Evolutionary conservation across 176 grass and related monocot species (phyloP), one percentile per base, ranked within the genome.

Genomic region (Eleusine indica): DNA sequence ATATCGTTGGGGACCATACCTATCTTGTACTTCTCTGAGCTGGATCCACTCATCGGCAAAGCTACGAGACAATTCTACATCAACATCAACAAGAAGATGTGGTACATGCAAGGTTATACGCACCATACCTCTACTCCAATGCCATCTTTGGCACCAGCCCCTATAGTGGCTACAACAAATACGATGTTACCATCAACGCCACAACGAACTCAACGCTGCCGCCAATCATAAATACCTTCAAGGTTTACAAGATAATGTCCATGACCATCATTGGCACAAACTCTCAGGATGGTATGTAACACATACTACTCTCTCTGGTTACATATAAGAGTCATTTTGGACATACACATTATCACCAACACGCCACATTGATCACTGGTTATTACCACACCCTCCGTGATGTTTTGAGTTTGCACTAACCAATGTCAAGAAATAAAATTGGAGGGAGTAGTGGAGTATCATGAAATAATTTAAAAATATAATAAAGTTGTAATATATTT

Each of bases 161-260:
- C 6, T 2, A 5, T 8, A 46, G 44, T 1, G 21, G 0, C 0
- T 4, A 1, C 0, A 54, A 16, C 44, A 6, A 2, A 1, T 89
- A 91, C 76, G 75, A 71, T 4, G 18, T 88, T 63, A 49, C 83
- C 30, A 18, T 94, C n/a, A 68, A 62, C 25, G 79, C 83, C 63
- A 69, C 92, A 5, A 65, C 63, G 21, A 75, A 88, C 48, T 94
- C 92, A 1, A 89, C 56, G 28, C 49, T 89, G 22, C 92, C 89
- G 13, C 89, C 92, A 0, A 42, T 89, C 40, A 77, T 94, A 21
- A 94, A 87, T 54, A 86, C 92, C 25, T 0, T 73, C 14, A 89
- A 94, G 83, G 14, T 87, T 3, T 94, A 73, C 77, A 38, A 69
- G 7, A 17, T 72, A 10, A 54, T 94, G 37, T 1, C 82, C 52